Evolutionary conservation across 192 early-diverging fungal species (phyloP), one percentile per base, ranked within the genome.

Genomic region (Gamsiella multidivaricata): DNA sequence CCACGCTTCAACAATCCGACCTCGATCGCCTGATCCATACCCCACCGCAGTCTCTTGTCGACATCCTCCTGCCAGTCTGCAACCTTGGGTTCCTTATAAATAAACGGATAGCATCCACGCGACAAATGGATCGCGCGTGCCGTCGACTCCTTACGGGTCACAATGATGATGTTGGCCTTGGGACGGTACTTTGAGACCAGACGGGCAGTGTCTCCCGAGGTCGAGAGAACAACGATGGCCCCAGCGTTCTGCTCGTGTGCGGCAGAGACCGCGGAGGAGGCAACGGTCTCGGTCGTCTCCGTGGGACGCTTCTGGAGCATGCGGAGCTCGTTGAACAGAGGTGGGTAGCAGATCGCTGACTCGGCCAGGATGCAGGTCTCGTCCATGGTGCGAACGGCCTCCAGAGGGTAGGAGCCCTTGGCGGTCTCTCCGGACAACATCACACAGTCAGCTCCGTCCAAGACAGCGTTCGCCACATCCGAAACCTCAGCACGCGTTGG

Each of bases 361-460:
- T 99, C 97, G 61, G 97, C 96, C 49, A 95, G 87, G 33, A 92
- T 82, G 82, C 95, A 93, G 61, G 97, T 96, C 65, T 93, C 89
- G 81, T 94, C 85, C 96, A 99, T 99, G 88, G 96, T 98, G 49
- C 88, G 82, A 46, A 99, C 80, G 28, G 97, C 93, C 73, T 93
- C 87, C 62, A 94, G 82, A 34, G 97, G 97, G 84, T 96, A 96
- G 43, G 85, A 74, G 12, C 97, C 97, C 86, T 97, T 98, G 62
- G 97, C 97, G 4, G 96, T 98, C 84, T 99, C 97, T 54, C 97
- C 97, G 49, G 95, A 96, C 49, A 99, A 85, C 97, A 99, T 99
- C 65, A 99, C 97, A 79, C 95, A 97, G 87, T 99, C 97, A 42
- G 95, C 93, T 58, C 97, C 97, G 75, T 99, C 97, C 76, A 97